phyloP scores from a whole-genome alignment of 768 basidiomycete species.

The Podaxis mareebaensis region DNA sequence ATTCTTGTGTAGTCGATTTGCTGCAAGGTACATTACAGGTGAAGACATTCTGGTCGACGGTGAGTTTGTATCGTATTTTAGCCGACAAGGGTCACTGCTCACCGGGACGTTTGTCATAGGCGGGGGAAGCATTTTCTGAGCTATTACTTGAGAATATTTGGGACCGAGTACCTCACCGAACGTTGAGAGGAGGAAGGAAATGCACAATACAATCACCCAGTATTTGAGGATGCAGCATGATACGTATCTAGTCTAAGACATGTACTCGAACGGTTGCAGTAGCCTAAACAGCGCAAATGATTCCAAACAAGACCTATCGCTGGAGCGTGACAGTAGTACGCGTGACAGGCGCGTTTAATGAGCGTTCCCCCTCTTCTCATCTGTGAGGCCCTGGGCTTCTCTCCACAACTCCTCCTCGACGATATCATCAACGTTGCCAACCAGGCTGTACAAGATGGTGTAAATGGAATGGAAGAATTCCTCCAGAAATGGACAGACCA shows the following conservation, averaged over 20 bases:
- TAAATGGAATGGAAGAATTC: constrained; percentile 80
- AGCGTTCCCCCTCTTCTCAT: constrained; percentile 49
- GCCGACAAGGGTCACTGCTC: background rate
- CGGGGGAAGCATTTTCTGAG: background rate
- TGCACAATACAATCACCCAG: too few species aligned
- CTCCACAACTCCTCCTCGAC: constrained; percentile 82
- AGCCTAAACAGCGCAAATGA: too few species aligned
- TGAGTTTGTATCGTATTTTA: constrained; percentile 20
- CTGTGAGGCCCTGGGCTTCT: constrained; percentile 79
- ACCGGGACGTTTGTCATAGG: background rate
- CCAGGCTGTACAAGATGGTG: constrained; percentile 73
- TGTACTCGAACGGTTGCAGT: too few species aligned
- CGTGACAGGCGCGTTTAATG: constrained; percentile 11
- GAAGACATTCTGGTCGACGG: constrained; percentile 44
- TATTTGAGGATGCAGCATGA: too few species aligned
- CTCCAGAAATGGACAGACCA: constrained; percentile 73
- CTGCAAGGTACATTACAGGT: constrained; percentile 45
- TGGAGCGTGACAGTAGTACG: constrained; percentile 6
- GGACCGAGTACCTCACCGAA: too few species aligned
- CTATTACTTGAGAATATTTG: too few species aligned
- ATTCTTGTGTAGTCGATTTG: constrained; percentile 38
- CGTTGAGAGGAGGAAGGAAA: too few species aligned
- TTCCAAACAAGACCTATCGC: background rate
- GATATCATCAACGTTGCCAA: constrained; percentile 85
- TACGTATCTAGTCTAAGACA: too few species aligned